Base-by-base conservation (phyloP, 805 yeast species). In the Tetrapisispora namnaoensis region DNA sequence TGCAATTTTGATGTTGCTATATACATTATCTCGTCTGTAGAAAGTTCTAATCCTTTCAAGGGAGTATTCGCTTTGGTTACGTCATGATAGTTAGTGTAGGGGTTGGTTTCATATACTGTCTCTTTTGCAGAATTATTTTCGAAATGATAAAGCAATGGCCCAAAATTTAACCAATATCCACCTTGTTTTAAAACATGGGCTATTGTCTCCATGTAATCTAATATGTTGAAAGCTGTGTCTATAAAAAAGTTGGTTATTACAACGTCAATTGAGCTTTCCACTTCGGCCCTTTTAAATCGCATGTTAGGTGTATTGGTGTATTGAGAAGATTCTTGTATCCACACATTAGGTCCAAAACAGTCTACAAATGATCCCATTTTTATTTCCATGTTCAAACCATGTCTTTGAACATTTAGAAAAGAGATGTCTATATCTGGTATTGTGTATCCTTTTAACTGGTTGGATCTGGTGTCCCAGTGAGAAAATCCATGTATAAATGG, bases 331-430 rank as follows among this genome's bases (percentile, higher is more conserved):
- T 37, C 42, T 32, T 40, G 46, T 18, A 54, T 53, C 11, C 54
- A 52, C 2, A 73, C 59, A 36, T 53, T 49, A 0, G 79, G 78
- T 0, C 83, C 83, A 59, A 78, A 80, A 35, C 80, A 64, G 52
- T 81, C 86, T 3, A 73, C 73, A 60, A 83, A 83, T 0, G 83
- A 79, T 0, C 89, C 89, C 0, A 83, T 79, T 4, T 78, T 72
- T 78, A 82, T 80, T 0, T 82, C 73, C 81, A 82, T 43, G 16
- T 75, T 44, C 73, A 60, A 13, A 24, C 35, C 35, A 13, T 14
- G n/a, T 32, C 35, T 10, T 11, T 14, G 74, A 76, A 18, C 59
- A 67, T 41, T 68, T 1, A 54, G 50, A 0, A 74, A 74, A 41
- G 67, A 54, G 16, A 65, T 54, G 13, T 52, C 53, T 16, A 65